phyloP scores from a whole-genome alignment of 352 stramenopile genomes.

The Pythium phragmitis region DNA sequence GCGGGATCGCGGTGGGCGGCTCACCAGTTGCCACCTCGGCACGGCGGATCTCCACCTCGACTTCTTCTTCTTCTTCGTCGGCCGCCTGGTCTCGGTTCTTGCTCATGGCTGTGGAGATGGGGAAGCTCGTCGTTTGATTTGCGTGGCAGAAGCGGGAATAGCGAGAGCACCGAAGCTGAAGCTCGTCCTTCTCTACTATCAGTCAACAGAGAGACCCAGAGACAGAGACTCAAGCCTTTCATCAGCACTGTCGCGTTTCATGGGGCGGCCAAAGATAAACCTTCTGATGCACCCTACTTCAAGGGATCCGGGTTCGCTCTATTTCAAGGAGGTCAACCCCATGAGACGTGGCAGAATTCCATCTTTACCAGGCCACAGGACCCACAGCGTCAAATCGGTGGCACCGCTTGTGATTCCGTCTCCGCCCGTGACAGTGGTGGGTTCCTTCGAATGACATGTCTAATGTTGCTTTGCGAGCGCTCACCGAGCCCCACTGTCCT shows the following conservation, averaged over 20 bases:
- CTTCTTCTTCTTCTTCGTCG: slow-evolving; percentile 22
- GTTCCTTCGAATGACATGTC: no score
- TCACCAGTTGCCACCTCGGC: background rate
- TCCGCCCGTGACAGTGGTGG: no score
- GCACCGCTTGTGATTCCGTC: no score
- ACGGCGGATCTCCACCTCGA: slow-evolving; percentile 26
- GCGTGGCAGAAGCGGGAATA: slow-evolving; percentile 13
- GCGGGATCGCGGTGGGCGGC: background rate
- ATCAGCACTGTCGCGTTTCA: background rate
- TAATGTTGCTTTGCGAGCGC: no score
- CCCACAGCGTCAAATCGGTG: no score
- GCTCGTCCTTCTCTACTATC: background rate
- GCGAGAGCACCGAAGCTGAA: background rate
- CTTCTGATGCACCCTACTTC: background rate
- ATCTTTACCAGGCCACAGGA: no score
- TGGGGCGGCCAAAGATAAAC: slow-evolving; percentile 1
- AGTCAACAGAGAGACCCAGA: background rate
- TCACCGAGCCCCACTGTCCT: no score
- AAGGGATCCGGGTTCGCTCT: background rate
- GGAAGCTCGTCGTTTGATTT: background rate
- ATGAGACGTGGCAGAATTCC: no score
- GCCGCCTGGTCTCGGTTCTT: slow-evolving; percentile 4
- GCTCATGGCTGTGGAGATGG: background rate
- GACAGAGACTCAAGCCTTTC: background rate
- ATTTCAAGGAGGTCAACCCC: background rate